Evolutionary conservation across 148 eudicot genomes (phyloP).

Genomic region (Cornus kousa): DNA sequence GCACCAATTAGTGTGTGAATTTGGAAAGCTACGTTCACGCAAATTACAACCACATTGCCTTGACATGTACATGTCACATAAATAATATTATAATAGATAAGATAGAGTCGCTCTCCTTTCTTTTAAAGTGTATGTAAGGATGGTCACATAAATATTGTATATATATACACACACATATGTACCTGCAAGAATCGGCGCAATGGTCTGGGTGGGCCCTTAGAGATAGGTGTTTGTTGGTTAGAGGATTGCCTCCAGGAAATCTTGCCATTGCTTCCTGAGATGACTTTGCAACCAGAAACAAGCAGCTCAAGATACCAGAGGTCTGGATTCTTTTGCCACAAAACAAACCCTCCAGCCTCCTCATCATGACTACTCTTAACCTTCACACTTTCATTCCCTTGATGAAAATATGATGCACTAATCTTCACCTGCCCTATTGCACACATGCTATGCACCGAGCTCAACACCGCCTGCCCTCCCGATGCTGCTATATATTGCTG

Average conservation of each 20-base stretch:
- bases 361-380: constrained; percentile 39
- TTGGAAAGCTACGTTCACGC: no score
- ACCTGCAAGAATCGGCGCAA: constrained; percentile 89
- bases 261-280: constrained; percentile 85
- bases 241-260: constrained; percentile 89
- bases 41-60: no score
- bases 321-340: constrained; percentile 89
- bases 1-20: neutral
- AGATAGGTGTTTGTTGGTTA: constrained; percentile 48
- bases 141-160: no score
- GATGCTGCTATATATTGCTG: constrained; percentile 93
- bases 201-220: constrained; percentile 73
- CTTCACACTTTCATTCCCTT: constrained; percentile 59
- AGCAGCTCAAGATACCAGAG: constrained; percentile 79
- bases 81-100: no score
- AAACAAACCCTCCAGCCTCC: constrained; percentile 83
- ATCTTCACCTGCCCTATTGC: constrained; percentile 73
- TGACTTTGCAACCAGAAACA: constrained; percentile 85
- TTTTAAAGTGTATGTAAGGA: no score
- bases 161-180: neutral
- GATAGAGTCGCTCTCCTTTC: no score
- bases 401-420: constrained; percentile 72
- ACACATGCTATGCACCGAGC: constrained; percentile 79
- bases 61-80: no score
- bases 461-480: constrained; percentile 73